These are phyloP conservation scores for Aquilaria yunnanensis DNA, from an alignment of 345 rosid genomes.

Conservation along the genomic window DNA sequence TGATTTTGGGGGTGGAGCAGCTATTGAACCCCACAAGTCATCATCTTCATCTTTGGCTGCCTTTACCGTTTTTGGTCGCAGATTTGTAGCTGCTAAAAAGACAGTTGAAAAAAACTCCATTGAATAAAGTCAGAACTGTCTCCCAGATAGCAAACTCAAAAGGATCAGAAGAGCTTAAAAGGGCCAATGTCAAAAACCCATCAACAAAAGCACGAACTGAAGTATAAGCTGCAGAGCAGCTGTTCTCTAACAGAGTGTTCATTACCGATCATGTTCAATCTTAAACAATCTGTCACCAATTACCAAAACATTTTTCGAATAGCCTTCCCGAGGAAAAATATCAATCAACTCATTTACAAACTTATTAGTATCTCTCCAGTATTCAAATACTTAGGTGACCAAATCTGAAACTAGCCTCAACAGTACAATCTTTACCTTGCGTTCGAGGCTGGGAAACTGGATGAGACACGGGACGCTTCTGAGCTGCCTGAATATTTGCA, in stretches of 20 bases:
- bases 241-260: too few relatives aligned
- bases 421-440: conserved; percentile 39
- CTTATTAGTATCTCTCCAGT: too few relatives aligned
- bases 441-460: conserved; percentile 60
- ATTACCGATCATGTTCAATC: too few relatives aligned
- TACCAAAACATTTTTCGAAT: too few relatives aligned
- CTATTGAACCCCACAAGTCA: conserved; percentile 96
- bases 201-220: too few relatives aligned
- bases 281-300: too few relatives aligned
- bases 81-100: conserved; percentile 40
- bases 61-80: conserved; percentile 50
- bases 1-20: conserved; percentile 75
- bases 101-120: not conserved
- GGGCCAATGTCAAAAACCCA: not conserved
- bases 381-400: not conserved
- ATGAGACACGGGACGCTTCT: conserved; percentile 63
- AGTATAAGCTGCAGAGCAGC: too few relatives aligned
- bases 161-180: not conserved
- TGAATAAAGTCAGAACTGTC: not conserved
- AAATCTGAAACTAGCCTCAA: not conserved
- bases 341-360: too few relatives aligned
- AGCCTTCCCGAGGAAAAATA: too few relatives aligned
- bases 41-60: conserved; percentile 56
- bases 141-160: not conserved
- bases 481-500: conserved; percentile 89